phyloP scores from a whole-genome alignment of 352 stramenopile species.

The Phytopythium aichiense region DNA sequence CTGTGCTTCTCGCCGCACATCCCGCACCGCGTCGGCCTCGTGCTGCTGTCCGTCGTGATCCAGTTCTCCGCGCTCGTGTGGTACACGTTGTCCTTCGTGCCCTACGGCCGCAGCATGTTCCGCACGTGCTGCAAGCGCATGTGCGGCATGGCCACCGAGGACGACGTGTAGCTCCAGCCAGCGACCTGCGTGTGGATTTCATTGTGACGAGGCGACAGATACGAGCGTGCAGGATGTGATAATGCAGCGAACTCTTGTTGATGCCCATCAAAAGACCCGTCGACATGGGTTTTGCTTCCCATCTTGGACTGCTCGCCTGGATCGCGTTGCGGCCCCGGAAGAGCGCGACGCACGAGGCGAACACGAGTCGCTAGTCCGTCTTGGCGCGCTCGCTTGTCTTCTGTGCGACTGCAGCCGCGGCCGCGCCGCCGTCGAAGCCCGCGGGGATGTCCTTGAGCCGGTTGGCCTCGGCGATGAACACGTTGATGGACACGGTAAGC shows the following conservation, averaged over 20 bases:
- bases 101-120: constrained; percentile 75
- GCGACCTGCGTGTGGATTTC: neutral
- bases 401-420: constrained; percentile 11
- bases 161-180: constrained; percentile 33
- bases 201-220: neutral
- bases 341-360: too few relatives aligned
- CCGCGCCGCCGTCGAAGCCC: neutral
- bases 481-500: constrained; percentile 82
- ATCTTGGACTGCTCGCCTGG: too few relatives aligned
- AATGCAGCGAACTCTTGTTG: neutral
- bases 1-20: constrained; percentile 71
- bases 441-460: constrained; percentile 43
- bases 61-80: constrained; percentile 81
- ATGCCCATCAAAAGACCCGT: neutral
- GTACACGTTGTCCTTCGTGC: constrained; percentile 88
- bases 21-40: constrained; percentile 61
- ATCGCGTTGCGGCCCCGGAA: neutral
- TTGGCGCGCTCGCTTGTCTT: constrained; percentile 30
- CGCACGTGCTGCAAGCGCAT: constrained; percentile 62
- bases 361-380: constrained; percentile 37
- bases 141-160: constrained; percentile 37
- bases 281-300: neutral
- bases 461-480: constrained; percentile 81
- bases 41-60: constrained; percentile 68
- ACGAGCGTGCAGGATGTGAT: neutral